These are phyloP conservation scores for Nakaseomyces bracarensis DNA, from an alignment of 1,139 yeast genomes.

Conservation along the genomic window DNA sequence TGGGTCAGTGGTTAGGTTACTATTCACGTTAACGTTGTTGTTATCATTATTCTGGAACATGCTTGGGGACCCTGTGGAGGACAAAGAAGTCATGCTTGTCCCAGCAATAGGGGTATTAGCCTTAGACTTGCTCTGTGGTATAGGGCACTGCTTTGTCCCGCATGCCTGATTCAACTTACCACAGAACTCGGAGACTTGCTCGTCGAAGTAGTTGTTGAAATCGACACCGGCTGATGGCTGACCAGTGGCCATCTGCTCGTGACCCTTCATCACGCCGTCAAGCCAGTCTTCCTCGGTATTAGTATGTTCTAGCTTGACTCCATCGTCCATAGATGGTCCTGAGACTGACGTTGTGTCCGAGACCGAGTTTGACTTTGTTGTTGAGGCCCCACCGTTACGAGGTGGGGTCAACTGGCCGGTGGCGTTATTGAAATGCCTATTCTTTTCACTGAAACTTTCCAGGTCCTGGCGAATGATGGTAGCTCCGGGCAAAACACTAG, in stretches of 20 bases:
- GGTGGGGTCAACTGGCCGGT: conserved; percentile 4
- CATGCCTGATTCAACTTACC: conserved; percentile 69
- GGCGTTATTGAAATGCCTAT: conserved; percentile 6
- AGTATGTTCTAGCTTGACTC: conserved; percentile 10
- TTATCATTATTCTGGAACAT: neutral
- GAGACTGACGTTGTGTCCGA: neutral
- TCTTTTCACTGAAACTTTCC: conserved; percentile 3
- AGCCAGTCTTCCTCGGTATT: conserved; percentile 18
- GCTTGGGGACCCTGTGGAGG: neutral
- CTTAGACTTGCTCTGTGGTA: conserved; percentile 41
- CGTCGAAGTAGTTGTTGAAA: conserved; percentile 40
- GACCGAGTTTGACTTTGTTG: neutral
- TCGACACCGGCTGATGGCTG: conserved; percentile 23
- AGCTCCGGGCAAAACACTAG: conserved; percentile 3
- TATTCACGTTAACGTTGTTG: neutral
- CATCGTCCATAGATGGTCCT: conserved; percentile 2
- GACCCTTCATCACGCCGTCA: conserved; percentile 14
- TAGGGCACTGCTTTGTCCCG: conserved; percentile 65
- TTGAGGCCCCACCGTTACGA: neutral
- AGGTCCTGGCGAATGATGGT: conserved; percentile 3
- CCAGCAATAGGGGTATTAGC: conserved; percentile 8
- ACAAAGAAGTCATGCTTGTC: neutral
- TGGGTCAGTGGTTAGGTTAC: conserved; percentile 4
- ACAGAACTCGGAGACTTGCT: conserved; percentile 57
- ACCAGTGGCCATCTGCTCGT: conserved; percentile 5